Evolutionary conservation across 1,284 basidiomycete genomes (phyloP).

Genomic region (Hymenochaete sp.): DNA sequence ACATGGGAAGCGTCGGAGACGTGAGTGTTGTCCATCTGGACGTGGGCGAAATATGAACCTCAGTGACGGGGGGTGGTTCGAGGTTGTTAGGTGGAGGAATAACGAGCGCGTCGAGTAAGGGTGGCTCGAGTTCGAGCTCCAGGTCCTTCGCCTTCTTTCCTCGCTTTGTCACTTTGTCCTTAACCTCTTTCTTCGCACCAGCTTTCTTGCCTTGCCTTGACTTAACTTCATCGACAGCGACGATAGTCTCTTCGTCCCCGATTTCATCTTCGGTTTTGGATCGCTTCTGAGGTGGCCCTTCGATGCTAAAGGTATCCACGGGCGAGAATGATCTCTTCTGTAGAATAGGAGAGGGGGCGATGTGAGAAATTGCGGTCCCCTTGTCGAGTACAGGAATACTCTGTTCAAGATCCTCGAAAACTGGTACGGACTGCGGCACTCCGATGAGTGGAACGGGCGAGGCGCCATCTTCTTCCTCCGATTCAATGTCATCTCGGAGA

Average conservation of each 20-base stretch:
- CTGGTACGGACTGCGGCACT: no score
- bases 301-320: no score
- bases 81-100: conserved; percentile 43
- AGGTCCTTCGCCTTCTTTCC: conserved; percentile 18
- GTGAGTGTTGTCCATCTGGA: conserved; percentile 37
- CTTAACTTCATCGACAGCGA: background rate
- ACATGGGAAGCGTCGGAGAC: conserved; percentile 32
- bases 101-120: conserved; percentile 40
- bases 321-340: no score
- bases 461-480: conserved; percentile 4
- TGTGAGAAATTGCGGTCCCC: background rate
- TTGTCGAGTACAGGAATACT: background rate
- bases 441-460: no score
- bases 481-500: conserved; percentile 5
- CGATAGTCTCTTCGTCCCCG: background rate
- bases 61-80: conserved; percentile 40
- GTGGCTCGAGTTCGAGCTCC: no score
- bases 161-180: conserved; percentile 23
- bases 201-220: no score
- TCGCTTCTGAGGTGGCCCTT: conserved; percentile 14
- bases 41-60: conserved; percentile 41
- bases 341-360: conserved; percentile 6
- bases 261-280: conserved; percentile 3
- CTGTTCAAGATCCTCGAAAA: background rate
- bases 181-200: conserved; percentile 30